Evolutionary conservation across 208 protist species (phyloP).

Genomic region (Trypanosoma vivax): DNA sequence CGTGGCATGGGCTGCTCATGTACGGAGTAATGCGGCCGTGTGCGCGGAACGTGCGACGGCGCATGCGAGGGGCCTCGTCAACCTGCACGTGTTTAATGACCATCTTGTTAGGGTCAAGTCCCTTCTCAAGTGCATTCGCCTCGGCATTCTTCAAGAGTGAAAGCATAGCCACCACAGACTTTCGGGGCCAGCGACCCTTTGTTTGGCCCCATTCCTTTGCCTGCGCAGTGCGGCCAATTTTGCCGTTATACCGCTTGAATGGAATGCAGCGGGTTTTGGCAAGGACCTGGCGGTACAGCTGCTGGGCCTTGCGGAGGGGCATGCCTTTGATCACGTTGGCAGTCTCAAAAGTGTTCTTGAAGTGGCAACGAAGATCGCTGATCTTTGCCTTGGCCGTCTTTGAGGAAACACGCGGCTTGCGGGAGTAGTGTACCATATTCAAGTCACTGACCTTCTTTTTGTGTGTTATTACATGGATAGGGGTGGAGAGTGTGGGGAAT

Average conservation of each 20-base stretch:
- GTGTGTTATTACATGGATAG: slow-evolving; percentile 6
- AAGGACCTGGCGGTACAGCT: slow-evolving; percentile 91
- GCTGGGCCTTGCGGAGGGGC: slow-evolving; percentile 74
- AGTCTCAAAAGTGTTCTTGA: slow-evolving; percentile 94
- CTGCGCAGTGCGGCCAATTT: slow-evolving; percentile 89
- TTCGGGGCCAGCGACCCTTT: slow-evolving; percentile 92
- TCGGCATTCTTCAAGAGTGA: slow-evolving; percentile 92
- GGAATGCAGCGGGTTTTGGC: slow-evolving; percentile 93
- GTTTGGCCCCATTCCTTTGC: slow-evolving; percentile 90
- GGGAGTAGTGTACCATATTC: slow-evolving; percentile 84
- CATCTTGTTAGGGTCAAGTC: slow-evolving; percentile 88
- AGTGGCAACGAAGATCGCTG: slow-evolving; percentile 90
- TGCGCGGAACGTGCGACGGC: slow-evolving; percentile 93
- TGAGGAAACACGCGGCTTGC: slow-evolving; percentile 82
- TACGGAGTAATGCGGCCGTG: slow-evolving; percentile 92
- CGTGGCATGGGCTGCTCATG: slow-evolving; percentile 88
- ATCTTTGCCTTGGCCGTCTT: slow-evolving; percentile 81
- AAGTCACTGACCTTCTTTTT: slow-evolving; percentile 3
- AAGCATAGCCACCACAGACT: slow-evolving; percentile 89
- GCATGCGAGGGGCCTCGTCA: slow-evolving; percentile 83
- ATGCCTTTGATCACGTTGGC: slow-evolving; percentile 88
- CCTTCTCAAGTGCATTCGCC: slow-evolving; percentile 86
- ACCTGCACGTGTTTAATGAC: slow-evolving; percentile 92
- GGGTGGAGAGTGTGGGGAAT: too few species aligned
- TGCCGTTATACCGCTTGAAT: slow-evolving; percentile 92